Evolutionary conservation across 768 basidiomycete species (phyloP), one percentile per base, ranked within the genome.

Genomic region (Kwoniella sp.): DNA sequence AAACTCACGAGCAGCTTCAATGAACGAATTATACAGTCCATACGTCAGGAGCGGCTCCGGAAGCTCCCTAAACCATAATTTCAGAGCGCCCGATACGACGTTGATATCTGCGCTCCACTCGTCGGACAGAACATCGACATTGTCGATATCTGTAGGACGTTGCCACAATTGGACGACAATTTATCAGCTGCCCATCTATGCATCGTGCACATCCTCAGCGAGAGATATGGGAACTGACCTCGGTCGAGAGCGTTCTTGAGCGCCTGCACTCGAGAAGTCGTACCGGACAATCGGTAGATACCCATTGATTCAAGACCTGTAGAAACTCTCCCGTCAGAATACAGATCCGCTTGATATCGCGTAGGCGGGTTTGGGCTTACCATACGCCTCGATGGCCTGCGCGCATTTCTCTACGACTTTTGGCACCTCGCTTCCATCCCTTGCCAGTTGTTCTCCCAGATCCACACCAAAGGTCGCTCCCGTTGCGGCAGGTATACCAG

Each of bases 91-190:
- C n/a, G 96, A 85, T 55, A 98, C 89, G 64, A 91, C 92, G 82
- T 95, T 97, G 81, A 98, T 93, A 78, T 99, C 96, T 19, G 87
- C 84, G 33, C 90, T 86, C 90, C 93, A 93, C 78, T 98, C 95
- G 3, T 90, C 86, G 6, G 88, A 83, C 76, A 92, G 87, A 55
- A 99, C 83, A 80, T 98, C 88, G 36, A 93, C 90, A 0, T 87
- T 83, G 19, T 96, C 90, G 51, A 97, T 80, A 79, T 97, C 95
- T 88, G 67, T 24, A 37, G 17, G 17, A 22, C 24, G 19, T 8
- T 24, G 58, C 21, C 59, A 29, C 58, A 40, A 48, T 33, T 13
- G 33, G 5, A 33, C 33, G 33, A 5, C 33, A 33, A 33, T 5
- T 6, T 48, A 48, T 19, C 47, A 24, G 17, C 47, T 48, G 47